Percentiles rank a stretch among this genome's conserved stretches.
These are phyloP conservation scores for Fraxinus albicans DNA, from an alignment of 305 asterid species.

Conservation along the genomic window DNA sequence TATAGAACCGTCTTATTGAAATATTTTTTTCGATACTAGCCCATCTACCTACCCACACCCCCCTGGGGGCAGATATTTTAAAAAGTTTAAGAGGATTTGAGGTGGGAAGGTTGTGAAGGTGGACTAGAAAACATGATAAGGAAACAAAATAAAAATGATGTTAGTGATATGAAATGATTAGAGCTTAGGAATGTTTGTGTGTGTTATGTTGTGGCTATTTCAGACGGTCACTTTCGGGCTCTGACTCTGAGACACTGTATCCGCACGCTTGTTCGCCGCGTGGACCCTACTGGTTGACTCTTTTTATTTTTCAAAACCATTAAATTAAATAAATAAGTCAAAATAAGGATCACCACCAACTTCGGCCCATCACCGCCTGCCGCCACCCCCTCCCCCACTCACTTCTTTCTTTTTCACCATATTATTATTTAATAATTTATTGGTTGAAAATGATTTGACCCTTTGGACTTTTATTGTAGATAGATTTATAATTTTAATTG, in stretches of 20 bases:
- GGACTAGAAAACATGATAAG: constrained; percentile 15
- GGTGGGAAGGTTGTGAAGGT: constrained; percentile 11
- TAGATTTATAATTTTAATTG: no score
- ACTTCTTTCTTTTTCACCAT: background rate
- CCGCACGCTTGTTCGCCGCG: constrained; percentile 63
- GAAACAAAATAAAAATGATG: constrained; percentile 7
- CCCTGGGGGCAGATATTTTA: background rate
- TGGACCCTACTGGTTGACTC: constrained; percentile 58
- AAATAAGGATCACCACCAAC: constrained; percentile 28
- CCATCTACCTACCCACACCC: background rate
- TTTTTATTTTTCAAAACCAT: background rate
- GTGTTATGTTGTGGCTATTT: background rate
- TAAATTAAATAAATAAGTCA: constrained; percentile 20
- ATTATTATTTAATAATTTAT: background rate
- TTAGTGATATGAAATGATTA: constrained; percentile 26
- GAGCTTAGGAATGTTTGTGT: constrained; percentile 22
- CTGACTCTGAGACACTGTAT: constrained; percentile 55
- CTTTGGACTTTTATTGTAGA: background rate
- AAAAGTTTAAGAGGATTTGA: background rate
- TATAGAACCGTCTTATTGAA: background rate
- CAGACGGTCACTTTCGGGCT: constrained; percentile 27
- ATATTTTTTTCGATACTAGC: background rate
- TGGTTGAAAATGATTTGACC: background rate
- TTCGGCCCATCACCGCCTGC: constrained; percentile 12
- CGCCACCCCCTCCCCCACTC: background rate